A percentile compares a stretch with the other conserved stretches of the same genome.
These are phyloP conservation scores for Plasmodium coatneyi DNA, from an alignment of 169 alveolate genomes.

Conservation along the genomic window DNA sequence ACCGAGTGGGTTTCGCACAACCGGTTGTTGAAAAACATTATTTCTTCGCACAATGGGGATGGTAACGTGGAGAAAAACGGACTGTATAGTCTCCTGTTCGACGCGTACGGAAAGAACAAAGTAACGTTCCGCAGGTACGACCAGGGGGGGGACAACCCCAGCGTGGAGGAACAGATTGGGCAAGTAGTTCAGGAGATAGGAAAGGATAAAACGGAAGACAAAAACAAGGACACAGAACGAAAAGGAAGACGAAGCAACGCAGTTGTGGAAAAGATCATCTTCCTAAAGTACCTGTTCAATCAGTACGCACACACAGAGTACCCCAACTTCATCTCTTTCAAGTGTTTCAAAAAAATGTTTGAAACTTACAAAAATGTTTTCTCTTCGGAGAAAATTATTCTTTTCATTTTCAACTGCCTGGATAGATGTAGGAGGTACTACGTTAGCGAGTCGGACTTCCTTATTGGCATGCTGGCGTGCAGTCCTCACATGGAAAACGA, in stretches of 20 bases:
- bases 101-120: slow-evolving; percentile 29
- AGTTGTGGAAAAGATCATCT: slow-evolving; percentile 27
- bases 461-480: slow-evolving; percentile 85
- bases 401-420: slow-evolving; percentile 80
- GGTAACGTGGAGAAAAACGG: slow-evolving; percentile 15
- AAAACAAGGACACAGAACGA: too few species aligned
- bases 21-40: slow-evolving; percentile 35
- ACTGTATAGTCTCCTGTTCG: slow-evolving; percentile 32
- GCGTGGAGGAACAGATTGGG: slow-evolving; percentile 8
- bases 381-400: slow-evolving; percentile 73
- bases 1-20: slow-evolving; percentile 54
- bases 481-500: slow-evolving; percentile 81
- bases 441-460: slow-evolving; percentile 78
- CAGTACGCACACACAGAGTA: slow-evolving; percentile 58
- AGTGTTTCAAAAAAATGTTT: slow-evolving; percentile 33
- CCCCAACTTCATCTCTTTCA: slow-evolving; percentile 52
- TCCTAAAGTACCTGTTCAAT: slow-evolving; percentile 55
- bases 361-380: slow-evolving; percentile 72
- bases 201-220: too few species aligned
- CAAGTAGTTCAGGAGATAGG: background rate
- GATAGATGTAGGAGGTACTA: slow-evolving; percentile 77
- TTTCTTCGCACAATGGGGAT: slow-evolving; percentile 34
- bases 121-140: background rate
- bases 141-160: background rate
- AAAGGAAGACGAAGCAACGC: background rate